Evolutionary conservation across 1,284 basidiomycete species (phyloP), one percentile per base, ranked within the genome.

Genomic region (Sphagnurus paluster): DNA sequence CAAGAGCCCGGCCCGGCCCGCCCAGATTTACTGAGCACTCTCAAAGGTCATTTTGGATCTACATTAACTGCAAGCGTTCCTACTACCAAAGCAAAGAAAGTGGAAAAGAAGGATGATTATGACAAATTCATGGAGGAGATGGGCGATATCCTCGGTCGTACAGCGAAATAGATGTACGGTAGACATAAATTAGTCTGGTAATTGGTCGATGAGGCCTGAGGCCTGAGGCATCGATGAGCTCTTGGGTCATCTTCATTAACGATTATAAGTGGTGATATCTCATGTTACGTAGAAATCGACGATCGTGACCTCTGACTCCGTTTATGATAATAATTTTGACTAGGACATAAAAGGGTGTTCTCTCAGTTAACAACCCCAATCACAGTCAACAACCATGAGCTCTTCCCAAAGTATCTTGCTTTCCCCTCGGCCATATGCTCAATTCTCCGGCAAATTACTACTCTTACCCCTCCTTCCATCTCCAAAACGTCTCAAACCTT

Each of bases 81-180:
- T 8, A 42, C 58, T 11, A 56, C 56, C 9, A 65, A 65, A 41
- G 48, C 53, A 9, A 73, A 72, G 53, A 52, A 57, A 17, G 52
- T 53, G 24, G 56, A 58, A 46, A 76, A 75, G 56, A 80, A 77
- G 61, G 82, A 84, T 52, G 87, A 89, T 57, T 90, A 90, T 59
- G 80, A 78, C 41, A 86, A 82, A 55, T 90, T 89, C 65, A 66
- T 87, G 32, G 84, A 84, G 47, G 87, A 86, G 55, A 81, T 90
- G 76, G 75, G 75, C 21, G 85, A 85, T 60, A 73, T 89, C 41
- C 53, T 76, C 29, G 56, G 56, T 11, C 38, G 56, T 13, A 39
- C 26, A 17, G 56, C 56, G 30, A 55, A 56, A 40, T 44, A 26
- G 16, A 17, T 24, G 14, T 36, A 14, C 30, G 11, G 16, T 23